These are phyloP conservation scores for Pyrenophora tritici-repentis DNA, from an alignment of 2,329 filamentous ascomycete genomes.

Conservation along the genomic window DNA sequence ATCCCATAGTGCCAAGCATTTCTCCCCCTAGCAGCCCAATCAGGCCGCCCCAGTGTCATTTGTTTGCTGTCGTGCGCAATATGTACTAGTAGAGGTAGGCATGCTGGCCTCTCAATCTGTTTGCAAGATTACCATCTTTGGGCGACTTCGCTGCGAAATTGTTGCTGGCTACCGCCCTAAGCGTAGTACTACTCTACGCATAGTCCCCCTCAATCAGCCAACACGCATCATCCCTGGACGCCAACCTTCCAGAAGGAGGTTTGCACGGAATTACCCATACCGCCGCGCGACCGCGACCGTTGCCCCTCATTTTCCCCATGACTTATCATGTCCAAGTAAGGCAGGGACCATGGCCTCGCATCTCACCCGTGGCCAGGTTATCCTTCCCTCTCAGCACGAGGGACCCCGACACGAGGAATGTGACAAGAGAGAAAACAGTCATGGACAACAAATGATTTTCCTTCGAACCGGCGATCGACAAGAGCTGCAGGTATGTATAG, in stretches of 20 bases:
- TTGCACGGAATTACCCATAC: constrained; percentile 24
- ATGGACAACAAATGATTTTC: neutral
- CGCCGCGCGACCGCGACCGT: constrained; percentile 18
- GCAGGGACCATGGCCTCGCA: constrained; percentile 14
- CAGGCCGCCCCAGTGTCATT: neutral
- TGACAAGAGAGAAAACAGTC: constrained; percentile 3
- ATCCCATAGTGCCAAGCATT: neutral
- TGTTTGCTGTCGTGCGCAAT: neutral
- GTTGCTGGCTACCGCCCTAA: constrained; percentile 16
- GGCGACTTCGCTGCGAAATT: constrained; percentile 7
- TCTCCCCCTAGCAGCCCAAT: neutral
- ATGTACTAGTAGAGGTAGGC: neutral
- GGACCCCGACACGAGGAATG: constrained; percentile 10
- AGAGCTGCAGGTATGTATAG: constrained; percentile 3
- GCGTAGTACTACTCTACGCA: constrained; percentile 9
- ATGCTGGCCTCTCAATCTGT: too few species aligned
- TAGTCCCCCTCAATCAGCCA: neutral
- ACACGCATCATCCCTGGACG: constrained; percentile 27
- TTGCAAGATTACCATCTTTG: constrained; percentile 1
- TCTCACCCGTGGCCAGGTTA: constrained; percentile 14
- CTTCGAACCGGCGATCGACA: constrained; percentile 7
- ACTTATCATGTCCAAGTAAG: constrained; percentile 12
- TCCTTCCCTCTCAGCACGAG: constrained; percentile 6
- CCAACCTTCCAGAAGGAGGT: constrained; percentile 29
- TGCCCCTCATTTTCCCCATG: constrained; percentile 15